Base-by-base conservation (phyloP, 179 eudicot genomes). In the Kewa caespitosa region DNA sequence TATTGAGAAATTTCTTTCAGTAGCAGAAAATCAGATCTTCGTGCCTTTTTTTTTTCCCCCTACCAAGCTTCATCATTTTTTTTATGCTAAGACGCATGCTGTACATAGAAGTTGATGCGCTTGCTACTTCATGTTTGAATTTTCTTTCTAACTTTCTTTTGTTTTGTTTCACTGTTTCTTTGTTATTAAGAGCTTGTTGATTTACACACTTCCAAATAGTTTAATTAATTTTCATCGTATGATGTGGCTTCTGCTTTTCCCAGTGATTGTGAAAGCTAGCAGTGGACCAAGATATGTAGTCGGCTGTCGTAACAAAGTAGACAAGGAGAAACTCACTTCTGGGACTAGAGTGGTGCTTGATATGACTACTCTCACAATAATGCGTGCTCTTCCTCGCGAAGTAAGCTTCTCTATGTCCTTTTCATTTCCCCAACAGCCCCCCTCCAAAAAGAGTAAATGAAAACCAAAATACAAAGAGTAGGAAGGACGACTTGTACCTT, bases 341-440 rank as follows among this genome's bases (percentile, higher is more conserved):
- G 98, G 98, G 32, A 96, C 99, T 23, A 83, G 98, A 79, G 99
- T 96, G 74, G 99, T 96, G 77, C 98, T 96, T 80, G 99, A 96
- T 79, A 93, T 93, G 99, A 96, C 97, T 28, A 96, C 99, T 20
- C 90, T 96, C 37, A 93, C 98, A n/a, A 96, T 96, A 67, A 96
- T 96, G 98, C 90, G 98, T n/a, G 91, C 94, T 77, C 97, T 96
- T 79, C 98, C 99, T 57, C 98, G 98, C 78, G 99, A 96, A 86
- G 99, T 93, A 80, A 78, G 87, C 80, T 72, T 67, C 55, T 23
- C 22, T 68, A 4, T 31, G n/a, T n/a, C 25, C 25, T 50, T 50
- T 5, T 27, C 57, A n/a, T 50, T 27, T 18, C 57, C 25, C 25
- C n/a, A 22, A 50, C 8, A 27, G n/a, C 4, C 15, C 57, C 57